Evolutionary conservation across 192 early-diverging fungal genomes (phyloP).

Genomic region (Coemansia erecta): DNA sequence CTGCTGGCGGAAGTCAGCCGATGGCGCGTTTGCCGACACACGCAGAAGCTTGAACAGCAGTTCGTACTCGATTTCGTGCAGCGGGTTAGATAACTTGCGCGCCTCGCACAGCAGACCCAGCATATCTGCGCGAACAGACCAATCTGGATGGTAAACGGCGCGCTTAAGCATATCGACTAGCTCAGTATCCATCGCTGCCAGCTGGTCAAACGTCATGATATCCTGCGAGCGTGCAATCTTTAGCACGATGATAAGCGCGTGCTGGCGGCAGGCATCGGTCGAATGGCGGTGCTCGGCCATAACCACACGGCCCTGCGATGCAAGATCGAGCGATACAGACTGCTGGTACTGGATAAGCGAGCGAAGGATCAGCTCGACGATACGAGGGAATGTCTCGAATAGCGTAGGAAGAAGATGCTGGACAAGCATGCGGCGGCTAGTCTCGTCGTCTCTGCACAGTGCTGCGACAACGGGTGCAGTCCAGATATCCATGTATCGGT

Average conservation of each 20-base stretch:
- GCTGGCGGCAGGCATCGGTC: slow-evolving; percentile 33
- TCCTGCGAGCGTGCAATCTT: slow-evolving; percentile 40
- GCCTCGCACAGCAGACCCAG: slow-evolving; percentile 82
- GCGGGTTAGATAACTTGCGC: slow-evolving; percentile 61
- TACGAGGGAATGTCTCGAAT: slow-evolving; percentile 21
- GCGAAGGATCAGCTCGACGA: slow-evolving; percentile 17
- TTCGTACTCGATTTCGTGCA: slow-evolving; percentile 61
- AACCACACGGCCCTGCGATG: slow-evolving; percentile 8
- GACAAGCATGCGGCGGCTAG: slow-evolving; percentile 41
- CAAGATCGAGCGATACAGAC: neutral
- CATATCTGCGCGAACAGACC: slow-evolving; percentile 72
- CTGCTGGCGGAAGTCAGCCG: slow-evolving; percentile 81
- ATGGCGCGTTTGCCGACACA: slow-evolving; percentile 67
- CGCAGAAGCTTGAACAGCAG: slow-evolving; percentile 67
- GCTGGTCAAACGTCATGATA: slow-evolving; percentile 29
- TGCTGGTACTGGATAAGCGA: slow-evolving; percentile 10
- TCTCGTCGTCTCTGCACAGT: slow-evolving; percentile 46
- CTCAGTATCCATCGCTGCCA: slow-evolving; percentile 19
- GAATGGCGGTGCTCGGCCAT: slow-evolving; percentile 19
- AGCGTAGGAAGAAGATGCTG: slow-evolving; percentile 36
- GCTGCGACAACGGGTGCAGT: slow-evolving; percentile 20
- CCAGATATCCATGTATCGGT: slow-evolving; percentile 28
- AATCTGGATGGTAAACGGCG: slow-evolving; percentile 71
- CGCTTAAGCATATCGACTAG: slow-evolving; percentile 51
- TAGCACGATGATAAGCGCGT: slow-evolving; percentile 51